A percentile compares a stretch with the other conserved stretches of the same genome.
Evolutionary conservation across 75 land plant genomes (phyloP).

Genomic region (Sequoia sempervirens): DNA sequence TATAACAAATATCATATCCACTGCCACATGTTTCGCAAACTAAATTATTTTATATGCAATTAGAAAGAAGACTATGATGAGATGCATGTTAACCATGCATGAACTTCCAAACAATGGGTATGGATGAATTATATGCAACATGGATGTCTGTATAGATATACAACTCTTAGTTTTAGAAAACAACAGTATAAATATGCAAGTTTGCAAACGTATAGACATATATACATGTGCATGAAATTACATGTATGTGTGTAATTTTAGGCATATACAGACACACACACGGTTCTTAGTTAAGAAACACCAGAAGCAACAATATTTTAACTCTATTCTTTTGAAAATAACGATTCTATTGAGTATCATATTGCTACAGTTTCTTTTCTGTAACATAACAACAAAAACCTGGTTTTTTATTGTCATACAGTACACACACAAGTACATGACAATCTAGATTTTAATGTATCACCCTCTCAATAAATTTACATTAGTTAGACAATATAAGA

Average conservation of each 20-base stretch:
- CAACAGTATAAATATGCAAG: neutral
- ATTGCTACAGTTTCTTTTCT: too few species aligned
- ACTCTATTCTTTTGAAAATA: neutral
- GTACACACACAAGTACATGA: too few species aligned
- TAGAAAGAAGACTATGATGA: neutral
- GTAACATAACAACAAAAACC: too few species aligned
- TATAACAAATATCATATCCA: slow-evolving; percentile 2
- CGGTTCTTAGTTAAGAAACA: neutral
- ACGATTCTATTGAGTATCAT: too few species aligned
- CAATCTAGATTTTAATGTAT: too few species aligned
- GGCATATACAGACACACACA: neutral
- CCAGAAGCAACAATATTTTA: neutral
- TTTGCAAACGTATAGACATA: neutral
- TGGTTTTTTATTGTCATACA: too few species aligned
- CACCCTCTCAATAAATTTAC: too few species aligned
- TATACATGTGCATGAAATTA: neutral
- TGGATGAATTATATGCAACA: neutral
- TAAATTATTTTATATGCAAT: neutral
- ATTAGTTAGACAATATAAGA: too few species aligned
- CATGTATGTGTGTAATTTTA: neutral
- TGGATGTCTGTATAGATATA: neutral
- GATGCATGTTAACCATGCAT: neutral
- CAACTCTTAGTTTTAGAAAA: neutral
- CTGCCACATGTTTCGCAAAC: neutral
- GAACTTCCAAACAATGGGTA: neutral